Base-by-base conservation (phyloP, 108 stramenopile genomes). In the Craspedostauros australis region DNA sequence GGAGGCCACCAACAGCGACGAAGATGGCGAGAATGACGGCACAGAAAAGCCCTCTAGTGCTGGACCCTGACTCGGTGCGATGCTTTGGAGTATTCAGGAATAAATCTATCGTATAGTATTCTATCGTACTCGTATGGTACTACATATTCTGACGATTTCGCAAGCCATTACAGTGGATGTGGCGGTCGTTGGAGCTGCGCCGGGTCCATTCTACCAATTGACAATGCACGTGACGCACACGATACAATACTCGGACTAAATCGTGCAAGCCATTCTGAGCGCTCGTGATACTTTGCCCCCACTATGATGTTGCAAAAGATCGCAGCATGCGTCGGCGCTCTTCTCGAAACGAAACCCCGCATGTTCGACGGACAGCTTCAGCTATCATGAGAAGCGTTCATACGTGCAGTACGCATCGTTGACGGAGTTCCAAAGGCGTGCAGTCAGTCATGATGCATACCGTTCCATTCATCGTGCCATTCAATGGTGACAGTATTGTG, bases 311-410 rank as follows among this genome's bases (percentile, higher is more conserved):
- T 38, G 26, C 19, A 91, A 25, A 40, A 64, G 46, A 18, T 81
- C 63, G 26, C 66, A 53, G 7, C 72, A 52, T 34, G 47, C 60
- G 7, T 21, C 21, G 4, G 72, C 50, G 34, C 79, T 70, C n/a
- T 76, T 69, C 26, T 82, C 79, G 72, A 88, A 86, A 12, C 39
- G 44, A 60, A 84, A 91, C 16, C 86, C 90, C 18, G 76, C 71
- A 66, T 91, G 90, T 61, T 91, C 90, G 21, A 66, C 46, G 2
- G 90, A 91, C 52, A 86, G 50, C 48, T 72, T 65, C 23, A 88
- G 39, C 72, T 4, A 25, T 11, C 15, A 15, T 21, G 45, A 48
- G 33, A 22, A n/a, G 39, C 25, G 20, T 5, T 19, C 12, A 41
- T 40, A 32, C 32, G 20, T 18, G 9, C 15, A 28, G 45, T 36